Conservation (phyloP, 2,329 filamentous ascomycete genomes). For the Fusarium nelsonii region DNA sequence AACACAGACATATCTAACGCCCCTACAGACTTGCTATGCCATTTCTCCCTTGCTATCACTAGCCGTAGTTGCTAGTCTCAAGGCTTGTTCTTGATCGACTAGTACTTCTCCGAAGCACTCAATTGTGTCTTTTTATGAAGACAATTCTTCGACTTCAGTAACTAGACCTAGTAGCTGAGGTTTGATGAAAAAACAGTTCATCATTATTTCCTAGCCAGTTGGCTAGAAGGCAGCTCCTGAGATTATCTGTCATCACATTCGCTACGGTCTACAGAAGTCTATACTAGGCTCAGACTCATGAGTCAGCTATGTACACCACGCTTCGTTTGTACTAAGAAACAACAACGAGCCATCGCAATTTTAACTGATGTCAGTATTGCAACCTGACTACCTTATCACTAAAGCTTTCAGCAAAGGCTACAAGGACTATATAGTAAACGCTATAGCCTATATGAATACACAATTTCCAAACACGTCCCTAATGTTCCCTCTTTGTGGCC, state of each 20-base stretch:
- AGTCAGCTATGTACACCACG: too few relatives aligned
- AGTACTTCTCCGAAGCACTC: too few relatives aligned
- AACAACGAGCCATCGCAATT: neutral
- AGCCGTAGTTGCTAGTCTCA: conserved; percentile 31
- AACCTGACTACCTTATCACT: too few relatives aligned
- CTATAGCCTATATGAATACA: neutral
- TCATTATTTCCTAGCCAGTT: too few relatives aligned
- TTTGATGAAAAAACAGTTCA: too few relatives aligned
- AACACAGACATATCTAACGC: neutral
- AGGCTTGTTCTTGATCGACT: conserved; percentile 14
- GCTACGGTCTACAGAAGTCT: neutral
- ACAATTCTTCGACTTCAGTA: neutral
- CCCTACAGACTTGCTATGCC: conserved; percentile 21
- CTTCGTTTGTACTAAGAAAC: neutral
- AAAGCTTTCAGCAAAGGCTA: too few relatives aligned
- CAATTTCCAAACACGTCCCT: too few relatives aligned
- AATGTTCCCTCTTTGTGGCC: neutral
- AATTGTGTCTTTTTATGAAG: neutral
- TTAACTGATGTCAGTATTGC: neutral
- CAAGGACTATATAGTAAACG: neutral
- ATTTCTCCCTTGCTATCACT: conserved; percentile 29
- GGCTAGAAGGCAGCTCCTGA: neutral
- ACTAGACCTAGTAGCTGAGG: too few relatives aligned
- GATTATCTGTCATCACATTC: neutral
- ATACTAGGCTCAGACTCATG: too few relatives aligned